Evolutionary conservation across 1,139 yeast species (phyloP).

Genomic region (Zygoascus hellenicus): DNA sequence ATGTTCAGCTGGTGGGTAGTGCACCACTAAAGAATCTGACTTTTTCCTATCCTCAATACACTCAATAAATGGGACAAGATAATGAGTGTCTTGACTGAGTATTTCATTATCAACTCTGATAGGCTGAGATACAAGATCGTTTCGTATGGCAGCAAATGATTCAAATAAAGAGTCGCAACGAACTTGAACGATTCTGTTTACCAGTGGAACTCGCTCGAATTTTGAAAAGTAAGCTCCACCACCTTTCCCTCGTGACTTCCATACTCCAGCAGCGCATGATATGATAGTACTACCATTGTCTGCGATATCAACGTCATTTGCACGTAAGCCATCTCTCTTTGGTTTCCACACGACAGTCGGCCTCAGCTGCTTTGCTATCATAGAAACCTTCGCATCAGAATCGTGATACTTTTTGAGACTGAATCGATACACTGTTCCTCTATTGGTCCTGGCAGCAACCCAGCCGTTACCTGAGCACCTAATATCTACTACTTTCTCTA

Average conservation of each 20-base stretch:
- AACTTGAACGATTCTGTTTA: conserved; percentile 55
- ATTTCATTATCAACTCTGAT: conserved; percentile 18
- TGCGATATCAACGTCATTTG: conserved; percentile 60
- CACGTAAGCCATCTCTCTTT: conserved; percentile 26
- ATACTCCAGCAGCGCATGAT: conserved; percentile 64
- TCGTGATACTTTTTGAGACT: conserved; percentile 16
- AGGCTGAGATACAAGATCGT: conserved; percentile 37
- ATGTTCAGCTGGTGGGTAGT: conserved; percentile 2
- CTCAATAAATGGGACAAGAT: conserved; percentile 24
- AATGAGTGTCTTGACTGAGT: conserved; percentile 26
- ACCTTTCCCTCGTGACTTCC: conserved; percentile 29
- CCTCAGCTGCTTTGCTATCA: conserved; percentile 17
- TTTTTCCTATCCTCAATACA: conserved; percentile 9
- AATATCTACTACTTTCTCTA: conserved; percentile 20
- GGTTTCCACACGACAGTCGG: conserved; percentile 34
- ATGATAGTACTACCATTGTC: conserved; percentile 64
- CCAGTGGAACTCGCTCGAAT: conserved; percentile 48
- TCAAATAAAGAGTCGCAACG: conserved; percentile 60
- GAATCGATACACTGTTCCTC: conserved; percentile 32
- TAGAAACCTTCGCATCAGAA: conserved; percentile 5
- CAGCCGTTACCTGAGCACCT: conserved; percentile 24
- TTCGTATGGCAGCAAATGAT: conserved; percentile 64
- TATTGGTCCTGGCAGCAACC: conserved; percentile 28
- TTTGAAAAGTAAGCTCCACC: conserved; percentile 37
- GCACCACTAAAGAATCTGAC: conserved; percentile 1